Conservation (phyloP, 176 grass and related monocot species). For the Carex cristatella region DNA sequence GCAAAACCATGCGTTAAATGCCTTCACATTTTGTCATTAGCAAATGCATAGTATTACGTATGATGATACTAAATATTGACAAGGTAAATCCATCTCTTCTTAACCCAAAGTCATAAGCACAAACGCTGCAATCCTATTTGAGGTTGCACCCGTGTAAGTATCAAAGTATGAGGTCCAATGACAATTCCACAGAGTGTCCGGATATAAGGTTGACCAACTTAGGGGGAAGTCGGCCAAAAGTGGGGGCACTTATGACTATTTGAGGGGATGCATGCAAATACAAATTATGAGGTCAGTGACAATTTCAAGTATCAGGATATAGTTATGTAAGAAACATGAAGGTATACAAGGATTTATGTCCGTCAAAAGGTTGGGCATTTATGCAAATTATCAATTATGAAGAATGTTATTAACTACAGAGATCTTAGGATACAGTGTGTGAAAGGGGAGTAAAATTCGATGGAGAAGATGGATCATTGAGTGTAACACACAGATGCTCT, state of each 20-base stretch:
- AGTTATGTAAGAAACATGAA: not conserved
- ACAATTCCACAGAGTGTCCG: not conserved
- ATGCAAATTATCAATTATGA: slow-evolving; percentile 5
- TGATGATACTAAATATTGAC: not conserved
- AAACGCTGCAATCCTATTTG: not conserved
- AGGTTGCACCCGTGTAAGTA: not conserved
- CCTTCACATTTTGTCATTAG: not conserved
- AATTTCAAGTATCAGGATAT: not conserved
- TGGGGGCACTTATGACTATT: not conserved
- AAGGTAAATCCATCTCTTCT: not conserved
- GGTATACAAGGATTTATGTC: not conserved
- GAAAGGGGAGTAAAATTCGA: too few relatives aligned
- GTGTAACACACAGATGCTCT: not conserved
- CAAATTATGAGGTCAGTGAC: not conserved
- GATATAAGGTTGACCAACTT: not conserved
- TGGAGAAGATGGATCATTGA: not conserved
- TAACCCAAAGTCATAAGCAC: not conserved
- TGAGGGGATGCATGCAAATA: not conserved
- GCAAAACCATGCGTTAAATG: not conserved
- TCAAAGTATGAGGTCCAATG: not conserved
- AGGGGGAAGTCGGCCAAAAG: not conserved
- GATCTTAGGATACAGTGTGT: not conserved
- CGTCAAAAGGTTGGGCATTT: not conserved
- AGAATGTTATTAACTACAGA: not conserved
- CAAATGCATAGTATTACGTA: not conserved